These are phyloP conservation scores for Lasiosphaeriaceae sp. DNA, from an alignment of 495 filamentous ascomycete genomes.

Conservation along the genomic window DNA sequence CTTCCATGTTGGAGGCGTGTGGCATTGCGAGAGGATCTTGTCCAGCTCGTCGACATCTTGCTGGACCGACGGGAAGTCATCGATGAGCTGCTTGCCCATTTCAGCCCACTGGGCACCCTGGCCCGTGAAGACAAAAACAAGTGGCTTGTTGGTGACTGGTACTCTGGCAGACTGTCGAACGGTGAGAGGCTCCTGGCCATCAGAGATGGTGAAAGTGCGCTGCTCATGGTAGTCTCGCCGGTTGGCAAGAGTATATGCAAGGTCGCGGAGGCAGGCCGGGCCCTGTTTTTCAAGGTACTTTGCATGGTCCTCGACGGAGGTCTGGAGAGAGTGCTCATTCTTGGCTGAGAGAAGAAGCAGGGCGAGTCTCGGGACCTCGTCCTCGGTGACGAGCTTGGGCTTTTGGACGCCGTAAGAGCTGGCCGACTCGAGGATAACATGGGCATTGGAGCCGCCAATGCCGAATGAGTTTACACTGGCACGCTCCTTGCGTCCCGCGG, in stretches of 20 bases:
- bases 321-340: too few relatives aligned
- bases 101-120: constrained; percentile 22
- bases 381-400: too few relatives aligned
- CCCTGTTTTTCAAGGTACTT: too few relatives aligned
- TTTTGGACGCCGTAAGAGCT: too few relatives aligned
- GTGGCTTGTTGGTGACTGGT: too few relatives aligned
- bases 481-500: constrained; percentile 16
- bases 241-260: not conserved
- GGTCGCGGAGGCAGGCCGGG: not conserved
- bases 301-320: too few relatives aligned
- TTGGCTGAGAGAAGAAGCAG: too few relatives aligned
- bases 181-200: too few relatives aligned
- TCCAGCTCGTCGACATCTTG: constrained; percentile 21
- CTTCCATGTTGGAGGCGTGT: constrained; percentile 14
- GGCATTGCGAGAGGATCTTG: not conserved
- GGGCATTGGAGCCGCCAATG: constrained; percentile 53
- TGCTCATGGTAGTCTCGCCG: too few relatives aligned
- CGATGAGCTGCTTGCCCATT: constrained; percentile 15
- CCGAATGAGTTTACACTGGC: constrained; percentile 54
- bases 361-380: too few relatives aligned
- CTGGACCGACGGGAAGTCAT: constrained; percentile 19
- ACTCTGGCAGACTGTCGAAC: too few relatives aligned
- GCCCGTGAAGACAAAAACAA: constrained; percentile 22
- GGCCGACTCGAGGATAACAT: too few relatives aligned
- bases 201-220: constrained; percentile 6